Evolutionary conservation across 2,329 filamentous ascomycete species (phyloP), one percentile per base, ranked within the genome.

Genomic region (Sporothrix euskadiensis): DNA sequence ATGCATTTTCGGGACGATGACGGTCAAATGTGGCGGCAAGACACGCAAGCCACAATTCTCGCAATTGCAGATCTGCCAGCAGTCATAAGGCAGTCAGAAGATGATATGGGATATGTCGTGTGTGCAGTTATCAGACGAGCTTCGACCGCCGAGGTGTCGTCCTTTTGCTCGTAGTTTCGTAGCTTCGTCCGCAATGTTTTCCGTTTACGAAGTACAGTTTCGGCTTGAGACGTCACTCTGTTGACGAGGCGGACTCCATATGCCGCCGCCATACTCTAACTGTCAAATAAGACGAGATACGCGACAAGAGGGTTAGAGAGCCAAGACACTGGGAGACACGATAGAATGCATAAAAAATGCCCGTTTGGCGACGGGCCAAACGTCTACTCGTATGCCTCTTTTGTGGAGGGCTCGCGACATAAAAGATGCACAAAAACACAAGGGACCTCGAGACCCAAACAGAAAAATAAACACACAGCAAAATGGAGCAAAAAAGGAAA

Each of bases 41-140:
- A 41, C 49, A 26, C 49, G 19, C 49, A 69, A 69, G 66, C 49
- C 49, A 57, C 49, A 57, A 26, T 7, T 69, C 32, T 22, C 49
- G 32, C 47, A 41, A 26, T 35, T 7, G 49, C 9, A 44, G 35
- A 65, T 26, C 30, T 69, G 1, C 16, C 44, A 22, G 44, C 44
- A 49, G 44, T 49, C 44, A 49, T 4, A 49, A 16, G 44, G 44
- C 44, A 49, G 44, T 19, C 44, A 49, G 44, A 49, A 16, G 44
- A 7, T 10, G n/a, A 26, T 9, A 56, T 26, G 52, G 22, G 7
- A 56, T n/a, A 52, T n/a, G 49, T 52, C 49, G 49, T 52, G 3
- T 35, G 35, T 35, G 35, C 35, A 35, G 41, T 14, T 44, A 14
- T 44, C 41, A 14, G 41, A 44, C 41, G 12, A 44, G 41, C 41